Evolutionary conservation across 1,284 basidiomycete genomes (phyloP).

Genomic region (Rhizoctonia solani): DNA sequence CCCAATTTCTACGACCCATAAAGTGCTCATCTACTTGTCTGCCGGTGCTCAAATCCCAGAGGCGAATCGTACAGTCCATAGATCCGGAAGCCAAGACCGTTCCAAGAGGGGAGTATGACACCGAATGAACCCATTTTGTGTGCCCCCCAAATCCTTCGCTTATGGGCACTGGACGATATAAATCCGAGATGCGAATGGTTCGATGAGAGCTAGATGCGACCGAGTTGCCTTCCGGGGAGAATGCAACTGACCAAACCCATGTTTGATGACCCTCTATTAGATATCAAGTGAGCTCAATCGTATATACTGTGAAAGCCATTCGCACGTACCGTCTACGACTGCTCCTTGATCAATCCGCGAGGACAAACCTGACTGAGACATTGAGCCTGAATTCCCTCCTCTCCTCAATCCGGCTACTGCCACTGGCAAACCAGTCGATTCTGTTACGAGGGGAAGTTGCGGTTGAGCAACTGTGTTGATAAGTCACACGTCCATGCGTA

Average conservation of each 20-base stretch:
- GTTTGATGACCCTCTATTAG: too few relatives aligned
- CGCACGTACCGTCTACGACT: too few relatives aligned
- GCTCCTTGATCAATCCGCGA: too few relatives aligned
- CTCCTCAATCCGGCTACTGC: too few relatives aligned
- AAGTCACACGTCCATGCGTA: too few relatives aligned
- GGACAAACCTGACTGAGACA: too few relatives aligned
- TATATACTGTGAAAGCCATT: too few relatives aligned
- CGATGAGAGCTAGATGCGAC: not conserved
- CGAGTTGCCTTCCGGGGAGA: constrained; percentile 8
- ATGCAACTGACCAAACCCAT: constrained; percentile 1
- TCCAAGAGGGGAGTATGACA: constrained; percentile 19
- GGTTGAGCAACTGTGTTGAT: too few relatives aligned
- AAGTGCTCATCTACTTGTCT: not conserved
- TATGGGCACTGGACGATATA: not conserved
- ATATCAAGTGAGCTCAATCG: too few relatives aligned
- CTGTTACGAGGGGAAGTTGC: too few relatives aligned
- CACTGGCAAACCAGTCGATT: too few relatives aligned
- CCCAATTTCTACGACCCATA: not conserved
- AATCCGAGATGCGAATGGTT: constrained; percentile 18
- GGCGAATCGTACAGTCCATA: constrained; percentile 4
- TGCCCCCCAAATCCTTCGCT: not conserved
- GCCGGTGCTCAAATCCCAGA: constrained; percentile 24
- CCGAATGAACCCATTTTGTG: not conserved
- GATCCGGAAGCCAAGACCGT: constrained; percentile 5
- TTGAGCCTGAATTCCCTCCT: too few relatives aligned